Base-by-base conservation (phyloP, 768 basidiomycete species). In the Infundibulicybe gibba region DNA sequence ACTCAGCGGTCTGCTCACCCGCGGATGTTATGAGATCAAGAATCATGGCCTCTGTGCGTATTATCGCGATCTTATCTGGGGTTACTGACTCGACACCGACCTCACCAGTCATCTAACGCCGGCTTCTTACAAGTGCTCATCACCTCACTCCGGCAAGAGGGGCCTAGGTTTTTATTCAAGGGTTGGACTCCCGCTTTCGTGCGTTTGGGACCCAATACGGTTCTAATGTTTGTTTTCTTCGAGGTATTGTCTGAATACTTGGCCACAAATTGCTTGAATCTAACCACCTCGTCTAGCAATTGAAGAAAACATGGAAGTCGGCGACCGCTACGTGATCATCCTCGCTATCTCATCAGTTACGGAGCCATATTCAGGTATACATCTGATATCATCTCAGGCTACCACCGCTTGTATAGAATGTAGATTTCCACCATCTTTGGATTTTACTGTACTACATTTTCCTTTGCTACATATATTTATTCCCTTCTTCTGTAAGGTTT, bases 111-210 rank as follows among this genome's bases (percentile, higher is more conserved):
- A 13, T 72, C 70, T 35, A 70, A 73, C 5, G 62, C 71, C 2
- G 70, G 67, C 14, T 68, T 80, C 3, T 37, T 79, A 16, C 70
- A 77, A 45, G 72, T 90, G 21, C 62, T 90, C 11, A 67, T 64
- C 21, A 70, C 62, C 37, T 87, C 88, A 3, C 65, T 90, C 32
- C 76, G 75, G 34, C 73, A 83, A 55, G 90, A 93, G 70, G 90
- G 90, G 0, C 74, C 80, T 9, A 70, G 73, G 49, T 91, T 92
- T 61, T 69, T 92, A 45, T 88, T 93, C 66, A 91, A 88, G 61
- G 90, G 90, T 31, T 93, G 90, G 90, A 87, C 87, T 14, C 90
- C 90, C 2, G 87, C 90, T 6, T 93, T 90, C 65, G 80, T 87
- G 54, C 82, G 90, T 41, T 66, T 93, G 37, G 89, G 85, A 21